phyloP scores from a whole-genome alignment of 2,329 filamentous ascomycete genomes.

The Diaporthe sp. region DNA sequence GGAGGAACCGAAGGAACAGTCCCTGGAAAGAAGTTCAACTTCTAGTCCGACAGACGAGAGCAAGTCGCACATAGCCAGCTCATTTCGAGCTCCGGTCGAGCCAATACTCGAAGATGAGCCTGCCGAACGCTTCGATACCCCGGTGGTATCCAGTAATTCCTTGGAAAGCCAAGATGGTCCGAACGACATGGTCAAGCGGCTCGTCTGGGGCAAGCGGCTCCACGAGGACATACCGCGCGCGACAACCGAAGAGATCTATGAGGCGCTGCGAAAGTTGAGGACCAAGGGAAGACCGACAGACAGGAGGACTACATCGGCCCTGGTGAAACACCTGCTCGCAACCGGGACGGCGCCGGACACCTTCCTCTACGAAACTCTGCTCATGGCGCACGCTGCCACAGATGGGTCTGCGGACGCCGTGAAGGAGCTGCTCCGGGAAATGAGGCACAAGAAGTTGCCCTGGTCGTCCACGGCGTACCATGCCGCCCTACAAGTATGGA shows the following conservation, averaged over 20 bases:
- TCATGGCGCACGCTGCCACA: constrained; percentile 78
- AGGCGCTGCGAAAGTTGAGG: constrained; percentile 59
- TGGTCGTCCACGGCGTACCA: constrained; percentile 79
- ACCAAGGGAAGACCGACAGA: constrained; percentile 49
- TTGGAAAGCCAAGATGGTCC: background rate
- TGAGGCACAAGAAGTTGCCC: constrained; percentile 73
- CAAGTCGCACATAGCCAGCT: background rate
- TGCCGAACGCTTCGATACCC: background rate
- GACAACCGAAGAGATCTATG: constrained; percentile 59
- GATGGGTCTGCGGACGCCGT: constrained; percentile 78
- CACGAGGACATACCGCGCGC: constrained; percentile 46
- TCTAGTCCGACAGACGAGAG: background rate
- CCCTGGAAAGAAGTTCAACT: background rate
- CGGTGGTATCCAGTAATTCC: background rate
- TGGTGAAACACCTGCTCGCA: constrained; percentile 71
- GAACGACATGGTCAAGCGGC: constrained; percentile 24
- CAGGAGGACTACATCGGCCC: constrained; percentile 31
- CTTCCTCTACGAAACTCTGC: constrained; percentile 80
- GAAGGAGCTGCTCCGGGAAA: constrained; percentile 76
- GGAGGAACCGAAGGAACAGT: background rate
- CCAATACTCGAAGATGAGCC: background rate
- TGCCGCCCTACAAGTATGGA: constrained; percentile 74
- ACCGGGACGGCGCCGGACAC: constrained; percentile 68
- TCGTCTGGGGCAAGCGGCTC: constrained; percentile 43
- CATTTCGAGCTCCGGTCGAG: background rate